phyloP scores from a whole-genome alignment of 306 rosid species.

The Inga leiocalycina region DNA sequence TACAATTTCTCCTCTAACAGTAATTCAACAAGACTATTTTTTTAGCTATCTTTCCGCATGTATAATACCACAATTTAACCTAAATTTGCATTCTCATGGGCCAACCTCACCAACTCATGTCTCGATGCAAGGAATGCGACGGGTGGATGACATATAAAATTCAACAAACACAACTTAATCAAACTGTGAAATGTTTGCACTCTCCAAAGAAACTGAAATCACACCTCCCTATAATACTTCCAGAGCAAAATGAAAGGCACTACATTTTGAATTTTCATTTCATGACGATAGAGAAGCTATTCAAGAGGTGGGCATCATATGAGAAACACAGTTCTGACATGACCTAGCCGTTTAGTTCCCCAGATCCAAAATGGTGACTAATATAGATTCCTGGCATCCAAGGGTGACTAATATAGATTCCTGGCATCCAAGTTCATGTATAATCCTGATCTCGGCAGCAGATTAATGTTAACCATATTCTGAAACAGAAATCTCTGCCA shows the following conservation, averaged over 20 bases:
- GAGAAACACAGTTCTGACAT: not conserved
- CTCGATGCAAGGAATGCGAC: not conserved
- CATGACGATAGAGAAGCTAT: not conserved
- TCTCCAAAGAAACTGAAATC: not conserved
- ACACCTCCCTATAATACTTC: not conserved
- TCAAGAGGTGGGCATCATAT: not conserved
- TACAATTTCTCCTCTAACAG: not conserved
- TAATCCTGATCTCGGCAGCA: not conserved
- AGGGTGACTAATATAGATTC: too few relatives aligned
- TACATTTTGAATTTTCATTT: not conserved
- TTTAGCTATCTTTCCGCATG: not conserved
- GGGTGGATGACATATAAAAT: not conserved
- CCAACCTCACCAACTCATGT: not conserved
- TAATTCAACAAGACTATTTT: not conserved
- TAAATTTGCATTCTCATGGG: not conserved
- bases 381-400: not conserved
- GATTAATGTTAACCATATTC: not conserved
- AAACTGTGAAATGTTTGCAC: not conserved
- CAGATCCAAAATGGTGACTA: not conserved
- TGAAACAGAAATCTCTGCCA: not conserved
- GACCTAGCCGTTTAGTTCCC: not conserved
- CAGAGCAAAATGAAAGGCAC: not conserved
- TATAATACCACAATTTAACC: not conserved
- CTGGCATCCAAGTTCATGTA: not conserved
- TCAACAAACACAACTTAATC: not conserved